Base-by-base conservation (phyloP, 2,329 filamentous ascomycete genomes). In the Daldinia sp. region DNA sequence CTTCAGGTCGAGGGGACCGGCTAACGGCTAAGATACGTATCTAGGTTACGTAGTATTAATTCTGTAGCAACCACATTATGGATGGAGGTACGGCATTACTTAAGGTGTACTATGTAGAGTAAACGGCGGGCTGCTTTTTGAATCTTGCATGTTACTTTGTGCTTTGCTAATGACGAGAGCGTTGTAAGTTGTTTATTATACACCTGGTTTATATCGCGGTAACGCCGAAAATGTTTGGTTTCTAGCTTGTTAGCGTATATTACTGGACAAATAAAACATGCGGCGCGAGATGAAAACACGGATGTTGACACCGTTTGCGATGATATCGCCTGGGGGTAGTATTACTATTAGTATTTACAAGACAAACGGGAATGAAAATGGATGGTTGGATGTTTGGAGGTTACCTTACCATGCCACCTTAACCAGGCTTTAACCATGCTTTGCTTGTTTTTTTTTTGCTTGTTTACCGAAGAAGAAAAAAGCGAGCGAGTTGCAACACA, bases 391-490 rank as follows among this genome's bases (percentile, higher is more conserved):
- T 35, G 10, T 35, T 42, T 20, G 41, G 41, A 42, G 41, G 41
- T 20, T 42, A 42, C 41, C 41, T 20, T 42, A 42, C n/a, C 6
- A 39, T 3, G 12, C 18, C 20, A 42, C 18, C 41, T 42, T 42
- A 9, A 20, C 9, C 15, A 39, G 37, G 6, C 13, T 18, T 42
- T 42, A 5, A 20, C 41, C 41, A 18, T 42, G 35, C 35, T 42
- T 42, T 42, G 41, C n/a, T 20, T 42, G 39, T 6, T 6, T 42
- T 18, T 6, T 42, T 42, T 58, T 46, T 57, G 67, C 50, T 57
- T 69, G 63, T 69, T 69, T 69, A 68, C 44, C 44, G 33, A 33
- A 33, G 6, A 33, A 33, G 4, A 9, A 57, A 51, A 48, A 56
- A 53, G n/a, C n/a, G n/a, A 63, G 5, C 13, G 42, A 62, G 48